Base-by-base conservation (phyloP, 805 yeast species). In the Yamadazyma philogaea region DNA sequence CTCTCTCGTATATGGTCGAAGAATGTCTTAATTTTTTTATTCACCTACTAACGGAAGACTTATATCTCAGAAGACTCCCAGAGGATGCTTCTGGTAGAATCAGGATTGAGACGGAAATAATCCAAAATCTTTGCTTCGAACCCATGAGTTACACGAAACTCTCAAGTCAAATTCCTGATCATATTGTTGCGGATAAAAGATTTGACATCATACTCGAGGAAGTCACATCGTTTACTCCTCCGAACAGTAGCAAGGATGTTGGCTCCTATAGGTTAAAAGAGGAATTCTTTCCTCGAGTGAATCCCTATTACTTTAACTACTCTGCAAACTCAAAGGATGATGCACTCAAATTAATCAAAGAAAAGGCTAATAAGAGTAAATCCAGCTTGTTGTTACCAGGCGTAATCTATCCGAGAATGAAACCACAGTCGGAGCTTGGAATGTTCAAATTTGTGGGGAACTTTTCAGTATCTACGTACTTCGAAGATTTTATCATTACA, bases 281-380 rank as follows among this genome's bases (percentile, higher is more conserved):
- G 6, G 56, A 60, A 30, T 67, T 53, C 38, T 53, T 58, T 30
- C 60, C 57, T 12, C 54, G 60, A 28, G 51, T 70, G 4, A 69
- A 72, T 45, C 96, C 97, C 0, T 90, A 79, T 55, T 91, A 83
- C 56, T 72, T 86, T 45, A 89, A 88, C 52, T 84, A 84, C 52
- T 70, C 84, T 0, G 66, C 91, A 0, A 88, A 88, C 51, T 81
- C 80, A 40, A 77, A 91, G 42, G 96, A 88, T 42, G 96, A 88
- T 46, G 91, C 95, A 6, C 83, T 85, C 43, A 75, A 73, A 34
- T 63, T 79, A 4, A 63, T 86, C 22, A 81, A 82, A 51, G 77
- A 75, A 26, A 57, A 75, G 20, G 59, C 74, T 31, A 70, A 76
- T 7, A 64, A 70, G 42, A 36, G 32, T 11, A 55, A 63, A 19